phyloP scores from a whole-genome alignment of 257 asterid species.

The Dorcoceras hygrometricum region DNA sequence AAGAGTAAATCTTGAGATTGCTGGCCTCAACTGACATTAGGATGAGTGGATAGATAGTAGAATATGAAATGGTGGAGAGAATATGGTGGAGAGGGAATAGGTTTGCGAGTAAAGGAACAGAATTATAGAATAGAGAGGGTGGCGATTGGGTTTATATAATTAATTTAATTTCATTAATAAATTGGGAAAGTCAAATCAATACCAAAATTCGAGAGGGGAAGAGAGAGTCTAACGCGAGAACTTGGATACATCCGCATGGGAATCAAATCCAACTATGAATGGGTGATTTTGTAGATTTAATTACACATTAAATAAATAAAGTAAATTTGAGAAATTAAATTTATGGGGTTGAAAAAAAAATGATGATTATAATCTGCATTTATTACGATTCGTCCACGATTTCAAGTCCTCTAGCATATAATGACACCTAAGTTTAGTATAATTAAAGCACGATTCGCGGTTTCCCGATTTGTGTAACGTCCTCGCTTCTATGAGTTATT shows the following conservation, averaged over 20 bases:
- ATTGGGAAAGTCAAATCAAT: conserved; percentile 32
- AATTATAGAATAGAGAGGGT: conserved; percentile 31
- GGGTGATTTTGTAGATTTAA: conserved; percentile 23
- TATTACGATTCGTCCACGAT: too few relatives aligned
- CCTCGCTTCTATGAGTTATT: conserved; percentile 4
- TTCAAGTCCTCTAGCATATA: neutral
- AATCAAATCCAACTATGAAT: conserved; percentile 14
- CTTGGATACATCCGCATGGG: conserved; percentile 22
- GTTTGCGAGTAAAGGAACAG: conserved; percentile 27
- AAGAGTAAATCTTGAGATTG: conserved; percentile 44
- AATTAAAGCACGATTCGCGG: conserved; percentile 27
- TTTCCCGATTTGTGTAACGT: conserved; percentile 24
- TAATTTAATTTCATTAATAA: conserved; percentile 22
- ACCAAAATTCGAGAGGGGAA: neutral
- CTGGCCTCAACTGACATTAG: conserved; percentile 81
- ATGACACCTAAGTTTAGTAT: conserved; percentile 23
- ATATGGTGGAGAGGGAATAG: conserved; percentile 1
- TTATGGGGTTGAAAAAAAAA: conserved; percentile 10
- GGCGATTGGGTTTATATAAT: conserved; percentile 29
- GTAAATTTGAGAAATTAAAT: conserved; percentile 22
- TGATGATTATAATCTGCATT: neutral
- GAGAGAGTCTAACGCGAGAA: conserved; percentile 34
- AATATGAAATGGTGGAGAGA: conserved; percentile 23
- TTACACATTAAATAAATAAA: too few relatives aligned
- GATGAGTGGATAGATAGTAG: neutral